These are phyloP conservation scores for Schizosaccharomyces japonicus DNA, from an alignment of 805 yeast species.

Conservation along the genomic window DNA sequence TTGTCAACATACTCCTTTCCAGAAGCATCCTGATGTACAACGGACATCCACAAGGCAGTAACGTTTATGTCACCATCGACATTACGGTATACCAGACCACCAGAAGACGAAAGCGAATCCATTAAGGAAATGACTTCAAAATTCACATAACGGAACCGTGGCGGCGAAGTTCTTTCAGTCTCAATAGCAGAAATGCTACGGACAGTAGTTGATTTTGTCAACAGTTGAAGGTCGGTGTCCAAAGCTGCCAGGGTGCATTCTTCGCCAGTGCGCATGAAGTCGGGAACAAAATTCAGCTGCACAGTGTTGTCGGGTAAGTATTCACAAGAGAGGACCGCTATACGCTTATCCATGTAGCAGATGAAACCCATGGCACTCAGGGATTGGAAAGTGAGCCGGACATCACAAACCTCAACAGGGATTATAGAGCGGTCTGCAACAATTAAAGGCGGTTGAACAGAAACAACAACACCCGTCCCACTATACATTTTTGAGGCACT, in stretches of 20 bases:
- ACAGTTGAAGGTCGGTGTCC: slow-evolving; percentile 41
- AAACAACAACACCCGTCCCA: slow-evolving; percentile 51
- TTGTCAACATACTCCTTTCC: slow-evolving; percentile 54
- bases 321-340: slow-evolving; percentile 74
- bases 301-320: slow-evolving; percentile 50
- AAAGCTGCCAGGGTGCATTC: slow-evolving; percentile 56
- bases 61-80: slow-evolving; percentile 57
- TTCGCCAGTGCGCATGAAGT: slow-evolving; percentile 51
- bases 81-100: slow-evolving; percentile 48
- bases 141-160: slow-evolving; percentile 69
- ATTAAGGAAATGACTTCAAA: slow-evolving; percentile 56
- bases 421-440: slow-evolving; percentile 54
- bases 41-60: slow-evolving; percentile 61
- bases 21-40: slow-evolving; percentile 49
- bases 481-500: slow-evolving; percentile 19
- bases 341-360: slow-evolving; percentile 54
- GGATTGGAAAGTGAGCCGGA: slow-evolving; percentile 23
- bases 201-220: slow-evolving; percentile 50
- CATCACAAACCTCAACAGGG: slow-evolving; percentile 63
- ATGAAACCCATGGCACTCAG: slow-evolving; percentile 64
- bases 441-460: slow-evolving; percentile 56
- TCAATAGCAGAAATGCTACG: slow-evolving; percentile 53
- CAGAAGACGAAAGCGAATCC: slow-evolving; percentile 43
- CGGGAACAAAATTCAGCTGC: slow-evolving; percentile 32
- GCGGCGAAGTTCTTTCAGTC: slow-evolving; percentile 39